Conservation (phyloP, 2,329 filamentous ascomycete species). For the Didymella keratinophila region DNA sequence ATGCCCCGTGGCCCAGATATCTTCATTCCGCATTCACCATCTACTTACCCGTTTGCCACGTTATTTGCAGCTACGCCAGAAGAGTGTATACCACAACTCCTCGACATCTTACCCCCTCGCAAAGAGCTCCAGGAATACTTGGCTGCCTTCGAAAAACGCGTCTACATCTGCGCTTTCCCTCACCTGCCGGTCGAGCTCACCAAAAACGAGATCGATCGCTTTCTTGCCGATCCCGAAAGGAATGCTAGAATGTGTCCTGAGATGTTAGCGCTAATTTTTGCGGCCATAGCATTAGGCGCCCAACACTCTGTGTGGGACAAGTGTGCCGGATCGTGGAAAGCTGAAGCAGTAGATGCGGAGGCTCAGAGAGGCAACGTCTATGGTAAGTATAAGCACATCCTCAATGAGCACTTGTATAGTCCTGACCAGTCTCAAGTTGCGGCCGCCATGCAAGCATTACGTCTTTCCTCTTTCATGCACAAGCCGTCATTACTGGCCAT, state of each 20-base stretch:
- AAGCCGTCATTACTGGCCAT: conserved; percentile 57
- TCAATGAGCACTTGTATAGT: background rate
- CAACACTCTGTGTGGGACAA: conserved; percentile 57
- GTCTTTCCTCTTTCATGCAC: conserved; percentile 58
- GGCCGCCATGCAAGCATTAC: conserved; percentile 60
- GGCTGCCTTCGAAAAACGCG: conserved; percentile 53
- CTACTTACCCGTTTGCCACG: conserved; percentile 56
- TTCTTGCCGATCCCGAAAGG: conserved; percentile 51
- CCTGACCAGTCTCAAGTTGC: conserved; percentile 49
- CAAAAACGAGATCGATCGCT: conserved; percentile 55
- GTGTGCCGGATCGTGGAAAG: conserved; percentile 50
- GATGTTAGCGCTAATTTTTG: conserved; percentile 59
- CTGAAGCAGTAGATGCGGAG: conserved; percentile 48
- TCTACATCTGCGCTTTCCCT: conserved; percentile 56
- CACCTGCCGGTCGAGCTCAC: conserved; percentile 56
- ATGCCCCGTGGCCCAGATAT: conserved; percentile 55
- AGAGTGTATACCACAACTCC: conserved; percentile 46
- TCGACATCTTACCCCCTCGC: conserved; percentile 50
- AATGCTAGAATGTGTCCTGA: conserved; percentile 57
- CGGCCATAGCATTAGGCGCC: conserved; percentile 56
- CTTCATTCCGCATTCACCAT: conserved; percentile 48
- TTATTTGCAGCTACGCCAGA: conserved; percentile 50
- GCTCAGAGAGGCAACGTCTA: conserved; percentile 54
- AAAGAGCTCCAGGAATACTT: conserved; percentile 53
- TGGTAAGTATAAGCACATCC: conserved; percentile 45